Base-by-base conservation (phyloP, 2,329 filamentous ascomycete species). In the Fusarium sp. region DNA sequence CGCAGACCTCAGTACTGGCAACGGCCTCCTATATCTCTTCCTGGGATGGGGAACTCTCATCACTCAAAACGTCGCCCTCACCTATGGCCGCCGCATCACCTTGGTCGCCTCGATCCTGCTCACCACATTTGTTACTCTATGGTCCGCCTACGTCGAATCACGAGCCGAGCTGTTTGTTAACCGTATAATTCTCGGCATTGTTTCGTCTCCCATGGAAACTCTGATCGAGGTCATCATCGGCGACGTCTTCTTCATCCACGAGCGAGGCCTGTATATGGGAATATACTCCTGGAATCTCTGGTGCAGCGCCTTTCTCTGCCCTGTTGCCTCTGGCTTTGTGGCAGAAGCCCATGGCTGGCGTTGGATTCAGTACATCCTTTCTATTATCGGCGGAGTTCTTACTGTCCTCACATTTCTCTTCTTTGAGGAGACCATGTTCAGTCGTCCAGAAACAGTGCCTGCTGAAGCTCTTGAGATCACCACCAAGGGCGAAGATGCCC, bases 371-470 rank as follows among this genome's bases (percentile, higher is more conserved):
- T 78, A 77, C 35, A 74, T 78, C 18, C 59, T 75, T 14, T 47
- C 77, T 1, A 63, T 74, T 5, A 69, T 78, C 2, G 73, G 74
- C 10, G 68, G 56, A 9, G 66, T n/a, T 1, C 47, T 71, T 0
- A 66, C 70, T 6, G 25, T 78, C 1, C 25, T 72, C 0, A 75
- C 52, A 65, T 0, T 76, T 74, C n/a, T 74, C 74, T 57, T 72
- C 73, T 76, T 78, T 7, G 75, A 79, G 22, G 77, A 79, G 56
- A 79, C 77, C 0, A 79, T 77, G 70, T 77, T 68, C 56, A 73
- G 70, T 59, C 69, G 74, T 38, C 66, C 20, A n/a, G 22, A 20
- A 36, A 14, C 6, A 13, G 57, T 22, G 35, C 54, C 2, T 65
- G 61, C 5, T 22, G 11, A 61, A 40, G 22, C 52, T 66, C 7